Conservation (phyloP, 345 rosid genomes). For the Eucalyptus albens region DNA sequence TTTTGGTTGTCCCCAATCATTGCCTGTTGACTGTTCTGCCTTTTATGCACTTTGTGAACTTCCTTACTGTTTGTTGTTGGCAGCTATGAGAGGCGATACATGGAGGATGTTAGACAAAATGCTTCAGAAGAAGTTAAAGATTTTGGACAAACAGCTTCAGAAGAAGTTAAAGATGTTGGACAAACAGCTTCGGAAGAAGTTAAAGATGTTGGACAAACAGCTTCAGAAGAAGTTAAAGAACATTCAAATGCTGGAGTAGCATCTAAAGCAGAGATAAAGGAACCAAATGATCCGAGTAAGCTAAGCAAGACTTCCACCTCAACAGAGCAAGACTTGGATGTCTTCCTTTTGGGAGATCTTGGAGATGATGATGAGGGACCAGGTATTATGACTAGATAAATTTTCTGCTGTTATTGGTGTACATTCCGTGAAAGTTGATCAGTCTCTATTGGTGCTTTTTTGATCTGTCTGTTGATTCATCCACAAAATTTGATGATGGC, state of each 20-base stretch:
- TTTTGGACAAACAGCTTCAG: too few species aligned
- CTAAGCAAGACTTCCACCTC: constrained; percentile 17
- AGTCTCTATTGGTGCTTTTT: not conserved
- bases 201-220: not conserved
- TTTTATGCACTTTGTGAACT: not conserved
- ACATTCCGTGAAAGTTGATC: not conserved
- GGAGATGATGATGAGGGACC: constrained; percentile 52
- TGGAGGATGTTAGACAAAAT: constrained; percentile 18
- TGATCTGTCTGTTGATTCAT: not conserved
- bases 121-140: constrained; percentile 14
- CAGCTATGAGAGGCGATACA: constrained; percentile 36
- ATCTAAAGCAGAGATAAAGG: constrained; percentile 7
- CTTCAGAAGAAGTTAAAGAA: constrained; percentile 1
- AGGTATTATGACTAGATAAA: constrained; percentile 9
- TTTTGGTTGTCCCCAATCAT: not conserved
- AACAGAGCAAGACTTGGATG: constrained; percentile 44
- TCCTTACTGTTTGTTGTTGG: not conserved
- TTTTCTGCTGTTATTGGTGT: not conserved
- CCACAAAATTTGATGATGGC: not conserved
- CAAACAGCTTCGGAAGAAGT: constrained; percentile 11
- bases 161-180: constrained; percentile 9
- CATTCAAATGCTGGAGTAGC: not conserved
- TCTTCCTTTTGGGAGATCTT: constrained; percentile 44
- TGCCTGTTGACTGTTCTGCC: not conserved
- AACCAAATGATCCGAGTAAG: not conserved